A percentile compares a stretch with the other conserved stretches of the same genome.
These are phyloP conservation scores for Gossypium mustelinum DNA, from an alignment of 345 rosid species.

Conservation along the genomic window DNA sequence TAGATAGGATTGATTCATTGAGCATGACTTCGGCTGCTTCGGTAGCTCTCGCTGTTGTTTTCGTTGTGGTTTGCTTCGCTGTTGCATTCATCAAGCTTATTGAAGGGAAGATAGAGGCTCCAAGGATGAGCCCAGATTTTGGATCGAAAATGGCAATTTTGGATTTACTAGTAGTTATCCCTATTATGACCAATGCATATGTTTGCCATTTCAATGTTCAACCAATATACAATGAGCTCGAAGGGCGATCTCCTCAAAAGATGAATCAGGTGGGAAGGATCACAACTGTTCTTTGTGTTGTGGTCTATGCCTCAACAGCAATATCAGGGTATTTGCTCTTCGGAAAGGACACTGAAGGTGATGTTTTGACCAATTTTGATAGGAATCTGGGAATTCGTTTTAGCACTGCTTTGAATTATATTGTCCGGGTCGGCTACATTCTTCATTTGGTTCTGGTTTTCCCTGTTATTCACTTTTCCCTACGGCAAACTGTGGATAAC, in stretches of 20 bases:
- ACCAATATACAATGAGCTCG: slow-evolving; percentile 90
- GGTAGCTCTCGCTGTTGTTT: slow-evolving; percentile 82
- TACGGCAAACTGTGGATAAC: slow-evolving; percentile 75
- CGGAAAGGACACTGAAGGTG: slow-evolving; percentile 78
- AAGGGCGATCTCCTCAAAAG: slow-evolving; percentile 66
- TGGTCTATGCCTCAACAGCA: slow-evolving; percentile 70
- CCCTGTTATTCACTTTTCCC: slow-evolving; percentile 92
- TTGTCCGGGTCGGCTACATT: slow-evolving; percentile 84
- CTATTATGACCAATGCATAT: slow-evolving; percentile 85
- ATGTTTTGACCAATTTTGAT: slow-evolving; percentile 84
- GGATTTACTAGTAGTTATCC: slow-evolving; percentile 93
- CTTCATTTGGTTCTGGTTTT: slow-evolving; percentile 92
- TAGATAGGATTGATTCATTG: slow-evolving; percentile 86
- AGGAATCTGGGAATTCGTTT: slow-evolving; percentile 74
- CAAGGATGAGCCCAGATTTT: slow-evolving; percentile 74
- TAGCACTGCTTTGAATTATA: slow-evolving; percentile 77
- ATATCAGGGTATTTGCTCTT: slow-evolving; percentile 82
- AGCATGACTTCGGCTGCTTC: slow-evolving; percentile 90
- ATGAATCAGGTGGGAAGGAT: slow-evolving; percentile 87
- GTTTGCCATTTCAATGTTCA: slow-evolving; percentile 92
- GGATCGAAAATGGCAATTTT: slow-evolving; percentile 59
- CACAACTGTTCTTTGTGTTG: slow-evolving; percentile 61
- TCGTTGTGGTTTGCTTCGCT: slow-evolving; percentile 67
- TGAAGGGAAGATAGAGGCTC: slow-evolving; percentile 72
- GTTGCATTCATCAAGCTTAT: slow-evolving; percentile 77